Conservation (phyloP, 202 grass and related monocot genomes). For the Elaeis oleifera region DNA sequence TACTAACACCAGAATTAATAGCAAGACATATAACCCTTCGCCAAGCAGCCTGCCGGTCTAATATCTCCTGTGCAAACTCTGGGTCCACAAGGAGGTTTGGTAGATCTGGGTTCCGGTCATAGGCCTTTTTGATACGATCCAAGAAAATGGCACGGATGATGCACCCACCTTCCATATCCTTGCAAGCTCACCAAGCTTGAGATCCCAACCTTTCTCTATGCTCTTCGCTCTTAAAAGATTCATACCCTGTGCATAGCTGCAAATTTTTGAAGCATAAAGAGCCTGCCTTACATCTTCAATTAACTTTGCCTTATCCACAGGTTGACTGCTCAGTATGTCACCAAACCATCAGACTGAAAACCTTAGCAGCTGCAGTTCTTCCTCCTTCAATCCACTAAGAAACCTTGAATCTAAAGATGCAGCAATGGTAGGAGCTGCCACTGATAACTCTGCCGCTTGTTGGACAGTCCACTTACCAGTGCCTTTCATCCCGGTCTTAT, state of each 20-base stretch:
- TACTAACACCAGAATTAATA: conserved; percentile 76
- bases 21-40: conserved; percentile 61
- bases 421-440: conserved; percentile 75
- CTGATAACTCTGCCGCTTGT: conserved; percentile 76
- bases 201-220: conserved; percentile 63
- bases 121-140: conserved; percentile 84
- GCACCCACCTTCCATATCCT: conserved; percentile 95
- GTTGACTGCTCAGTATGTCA: conserved; percentile 14
- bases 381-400: conserved; percentile 73
- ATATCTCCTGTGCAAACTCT: conserved; percentile 72
- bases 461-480: conserved; percentile 88
- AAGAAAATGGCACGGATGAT: conserved; percentile 90
- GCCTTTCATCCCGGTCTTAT: conserved; percentile 92
- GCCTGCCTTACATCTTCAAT: conserved; percentile 77
- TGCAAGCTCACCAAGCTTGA: conserved; percentile 73
- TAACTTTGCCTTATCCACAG: conserved; percentile 68
- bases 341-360: conserved; percentile 43
- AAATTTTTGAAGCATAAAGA: conserved; percentile 78
- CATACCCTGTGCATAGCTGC: conserved; percentile 83
- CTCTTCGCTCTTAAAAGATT: conserved; percentile 84
- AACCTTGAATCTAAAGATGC: conserved; percentile 85
- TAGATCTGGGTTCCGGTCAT: conserved; percentile 54
- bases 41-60: conserved; percentile 73
- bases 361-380: conserved; percentile 49
- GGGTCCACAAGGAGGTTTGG: conserved; percentile 76